Percentiles rank a stretch among this genome's conserved stretches.
Conservation (phyloP, 2,329 filamentous ascomycete genomes). For the Colletotrichum sp. region DNA sequence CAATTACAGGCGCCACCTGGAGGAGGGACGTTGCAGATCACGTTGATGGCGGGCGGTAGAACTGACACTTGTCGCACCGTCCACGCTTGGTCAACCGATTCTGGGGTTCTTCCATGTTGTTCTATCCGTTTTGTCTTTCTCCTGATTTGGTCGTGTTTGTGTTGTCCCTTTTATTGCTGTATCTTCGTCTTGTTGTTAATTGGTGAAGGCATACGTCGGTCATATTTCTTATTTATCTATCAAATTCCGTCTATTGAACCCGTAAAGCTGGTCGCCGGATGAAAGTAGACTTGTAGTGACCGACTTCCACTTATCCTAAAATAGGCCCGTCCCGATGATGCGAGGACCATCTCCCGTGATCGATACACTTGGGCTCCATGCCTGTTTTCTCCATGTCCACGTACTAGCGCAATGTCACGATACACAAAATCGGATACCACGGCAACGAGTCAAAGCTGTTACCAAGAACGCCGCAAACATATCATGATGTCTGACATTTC, state of each 20-base stretch:
- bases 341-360: neutral
- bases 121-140: neutral
- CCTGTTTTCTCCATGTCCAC: neutral
- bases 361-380: neutral
- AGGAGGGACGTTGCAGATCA: neutral
- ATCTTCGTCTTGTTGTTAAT: neutral
- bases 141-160: neutral
- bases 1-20: neutral
- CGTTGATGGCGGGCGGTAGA: neutral
- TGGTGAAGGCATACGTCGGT: neutral
- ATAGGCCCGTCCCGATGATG: neutral
- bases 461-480: neutral
- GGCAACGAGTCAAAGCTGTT: neutral
- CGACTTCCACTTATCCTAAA: accelerated
- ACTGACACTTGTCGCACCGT: neutral
- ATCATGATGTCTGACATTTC: neutral
- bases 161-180: no score
- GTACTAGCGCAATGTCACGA: neutral
- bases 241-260: neutral
- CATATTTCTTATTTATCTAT: neutral
- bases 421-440: neutral
- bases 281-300: neutral
- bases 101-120: neutral
- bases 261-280: accelerated
- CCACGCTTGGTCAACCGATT: accelerated